phyloP scores from a whole-genome alignment of 768 basidiomycete genomes.

The Paxillus involutus region DNA sequence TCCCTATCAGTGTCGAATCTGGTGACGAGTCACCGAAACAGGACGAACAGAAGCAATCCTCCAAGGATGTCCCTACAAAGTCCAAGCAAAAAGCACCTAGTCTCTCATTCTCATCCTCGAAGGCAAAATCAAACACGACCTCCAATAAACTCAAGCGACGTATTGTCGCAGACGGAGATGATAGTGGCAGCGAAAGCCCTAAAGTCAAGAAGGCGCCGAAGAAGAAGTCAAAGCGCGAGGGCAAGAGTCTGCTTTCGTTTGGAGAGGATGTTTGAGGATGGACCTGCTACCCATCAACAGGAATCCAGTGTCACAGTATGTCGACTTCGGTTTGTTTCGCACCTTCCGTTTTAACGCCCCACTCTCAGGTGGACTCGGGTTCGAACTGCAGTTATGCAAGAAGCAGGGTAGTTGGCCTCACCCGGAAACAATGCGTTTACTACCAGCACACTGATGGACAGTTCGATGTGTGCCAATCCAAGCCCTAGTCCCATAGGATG shows the following conservation, averaged over 20 bases:
- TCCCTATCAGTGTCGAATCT: constrained; percentile 36
- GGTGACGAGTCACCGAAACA: constrained; percentile 17
- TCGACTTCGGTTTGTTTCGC: too few species aligned
- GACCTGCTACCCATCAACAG: too few species aligned
- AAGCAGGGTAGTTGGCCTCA: too few species aligned
- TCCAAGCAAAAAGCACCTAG: constrained; percentile 19
- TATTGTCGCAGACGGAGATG: constrained; percentile 33
- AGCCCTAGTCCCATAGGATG: too few species aligned
- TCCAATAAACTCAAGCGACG: constrained; percentile 35
- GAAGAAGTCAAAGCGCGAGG: constrained; percentile 55
- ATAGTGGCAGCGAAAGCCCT: constrained; percentile 22
- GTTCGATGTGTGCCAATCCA: too few species aligned
- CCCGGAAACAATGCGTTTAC: too few species aligned
- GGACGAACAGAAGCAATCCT: constrained; percentile 29
- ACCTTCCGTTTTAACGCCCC: too few species aligned
- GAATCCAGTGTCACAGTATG: too few species aligned
- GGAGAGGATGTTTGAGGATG: constrained; percentile 31
- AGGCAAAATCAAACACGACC: constrained; percentile 19
- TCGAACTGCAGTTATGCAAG: too few species aligned
- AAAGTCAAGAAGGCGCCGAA: constrained; percentile 34
- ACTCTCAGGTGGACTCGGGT: too few species aligned
- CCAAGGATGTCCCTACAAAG: constrained; percentile 20
- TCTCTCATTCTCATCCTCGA: constrained; percentile 43
- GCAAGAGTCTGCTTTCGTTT: constrained; percentile 40
- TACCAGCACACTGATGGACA: too few species aligned